Evolutionary conservation across 495 filamentous ascomycete genomes (phyloP).

Genomic region (Astrothelium subdiscretum): DNA sequence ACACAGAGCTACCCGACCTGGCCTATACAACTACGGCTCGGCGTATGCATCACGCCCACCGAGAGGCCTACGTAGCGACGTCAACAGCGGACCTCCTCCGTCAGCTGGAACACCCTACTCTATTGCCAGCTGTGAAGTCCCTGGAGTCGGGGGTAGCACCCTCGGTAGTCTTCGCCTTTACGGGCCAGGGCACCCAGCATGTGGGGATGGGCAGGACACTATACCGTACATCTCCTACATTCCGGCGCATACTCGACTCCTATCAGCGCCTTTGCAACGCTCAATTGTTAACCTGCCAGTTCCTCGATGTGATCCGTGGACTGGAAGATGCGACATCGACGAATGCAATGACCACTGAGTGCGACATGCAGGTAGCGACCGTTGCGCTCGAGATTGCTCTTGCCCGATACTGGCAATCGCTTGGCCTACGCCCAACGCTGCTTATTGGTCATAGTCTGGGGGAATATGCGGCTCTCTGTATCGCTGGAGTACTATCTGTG

Average conservation of each 20-base stretch:
- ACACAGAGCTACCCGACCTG: conserved; percentile 6
- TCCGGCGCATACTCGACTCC: conserved; percentile 2
- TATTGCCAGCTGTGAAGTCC: conserved; percentile 23
- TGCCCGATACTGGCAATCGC: conserved; percentile 22
- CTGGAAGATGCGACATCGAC: not conserved
- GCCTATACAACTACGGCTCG: conserved; percentile 19
- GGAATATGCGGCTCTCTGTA: conserved; percentile 20
- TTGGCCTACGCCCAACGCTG: conserved; percentile 23
- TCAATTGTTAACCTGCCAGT: conserved; percentile 6
- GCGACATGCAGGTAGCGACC: conserved; percentile 24
- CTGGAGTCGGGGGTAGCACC: conserved; percentile 3
- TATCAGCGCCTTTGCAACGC: conserved; percentile 1
- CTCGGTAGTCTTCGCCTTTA: conserved; percentile 11
- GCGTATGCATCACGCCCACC: conserved; percentile 14
- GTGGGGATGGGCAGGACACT: conserved; percentile 5
- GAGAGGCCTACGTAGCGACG: conserved; percentile 9
- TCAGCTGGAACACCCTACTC: not conserved
- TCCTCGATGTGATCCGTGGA: conserved; percentile 5
- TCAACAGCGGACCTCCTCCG: not conserved
- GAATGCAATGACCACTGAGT: not conserved
- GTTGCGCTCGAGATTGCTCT: conserved; percentile 29
- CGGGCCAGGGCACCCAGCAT: conserved; percentile 11
- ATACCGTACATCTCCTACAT: conserved; percentile 2
- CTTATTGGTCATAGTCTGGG: conserved; percentile 27
- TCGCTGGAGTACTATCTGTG: conserved; percentile 16